Base-by-base conservation (phyloP, 2,329 filamentous ascomycete genomes). In the Ceratocystis variospora region DNA sequence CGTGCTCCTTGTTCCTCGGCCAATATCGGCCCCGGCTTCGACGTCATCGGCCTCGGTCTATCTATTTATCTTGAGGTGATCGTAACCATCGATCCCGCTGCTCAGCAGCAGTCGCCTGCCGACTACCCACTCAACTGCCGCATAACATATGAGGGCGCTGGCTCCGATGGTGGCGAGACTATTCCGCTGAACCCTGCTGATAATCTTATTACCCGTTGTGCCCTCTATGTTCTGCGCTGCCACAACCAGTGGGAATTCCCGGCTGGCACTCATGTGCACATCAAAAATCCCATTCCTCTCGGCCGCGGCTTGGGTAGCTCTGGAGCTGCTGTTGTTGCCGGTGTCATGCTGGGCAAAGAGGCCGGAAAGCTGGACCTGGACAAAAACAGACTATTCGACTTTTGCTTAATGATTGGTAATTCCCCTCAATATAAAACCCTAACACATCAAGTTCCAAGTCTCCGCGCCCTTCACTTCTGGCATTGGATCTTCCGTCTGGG, bases 11-110 rank as follows among this genome's bases (percentile, higher is more conserved):
- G 90, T 79, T 97, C 93, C 68, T 96, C 92, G 69, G 93, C 93
- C 78, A 97, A 97, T 80, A 96, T 97, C 74, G 93, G 90, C 71
- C 93, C 93, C 62, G 93, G 93, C 68, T 99, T 97, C 81, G 93
- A 99, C 80, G 93, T 96, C 72, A 96, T 97, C 75, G 90, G 94
- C 71, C 87, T 99, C 69, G 93, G 93, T 7, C 82, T 99, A 71
- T 96, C 91, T 70, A 86, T 96, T 76, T 96, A 93, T 79, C 88
- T 99, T 70, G 92, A 96, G 79, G 80, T 97, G 66, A 83, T 86
- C 70, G 88, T 97, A 75, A 90, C 86, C 69, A 81, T 95, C 73
- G 83, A 88, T 75, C 79, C 84, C 68, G 76, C 79, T 71, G 78
- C 79, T 73, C 71, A 73, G 63, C 73, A 77, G 55, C 85, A 61